Evolutionary conservation across 805 yeast species (phyloP).

Genomic region (Zygosaccharomyces bisporus): DNA sequence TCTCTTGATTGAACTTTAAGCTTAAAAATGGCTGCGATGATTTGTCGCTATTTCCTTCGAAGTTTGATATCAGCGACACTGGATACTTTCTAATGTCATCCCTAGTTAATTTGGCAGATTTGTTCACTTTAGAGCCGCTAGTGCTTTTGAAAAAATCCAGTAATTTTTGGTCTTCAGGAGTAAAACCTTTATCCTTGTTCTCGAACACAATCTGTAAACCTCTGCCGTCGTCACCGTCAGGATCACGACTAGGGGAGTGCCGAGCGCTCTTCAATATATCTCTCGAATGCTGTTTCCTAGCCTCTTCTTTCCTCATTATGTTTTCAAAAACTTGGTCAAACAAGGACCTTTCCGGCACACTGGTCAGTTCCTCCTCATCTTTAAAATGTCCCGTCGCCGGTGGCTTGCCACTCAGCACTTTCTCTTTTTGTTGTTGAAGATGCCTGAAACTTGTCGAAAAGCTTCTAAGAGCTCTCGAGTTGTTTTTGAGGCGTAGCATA

Average conservation of each 20-base stretch:
- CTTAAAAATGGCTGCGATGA: constrained; percentile 2
- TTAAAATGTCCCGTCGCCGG: constrained; percentile 15
- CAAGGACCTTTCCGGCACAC: constrained; percentile 27
- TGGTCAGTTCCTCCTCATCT: constrained; percentile 20
- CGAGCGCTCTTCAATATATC: constrained; percentile 12
- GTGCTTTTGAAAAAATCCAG: constrained; percentile 19
- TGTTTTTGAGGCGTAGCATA: background rate
- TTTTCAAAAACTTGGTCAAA: constrained; percentile 28
- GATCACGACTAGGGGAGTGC: background rate
- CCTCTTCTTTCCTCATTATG: constrained; percentile 25
- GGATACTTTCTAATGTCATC: constrained; percentile 28
- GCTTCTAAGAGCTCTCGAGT: background rate
- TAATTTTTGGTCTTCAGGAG: constrained; percentile 16
- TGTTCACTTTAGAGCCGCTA: constrained; percentile 13
- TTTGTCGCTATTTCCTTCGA: constrained; percentile 10
- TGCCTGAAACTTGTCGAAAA: background rate
- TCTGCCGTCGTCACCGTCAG: constrained; percentile 6
- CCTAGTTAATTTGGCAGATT: constrained; percentile 21
- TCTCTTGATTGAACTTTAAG: constrained; percentile 11
- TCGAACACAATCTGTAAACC: constrained; percentile 24
- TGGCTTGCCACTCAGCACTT: background rate
- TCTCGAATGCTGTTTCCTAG: constrained; percentile 13
- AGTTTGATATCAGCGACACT: constrained; percentile 22
- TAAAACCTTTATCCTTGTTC: constrained; percentile 15
- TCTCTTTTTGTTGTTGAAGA: constrained; percentile 3